Conservation (phyloP, 352 stramenopile species). For the Phytopythium kandeliae region DNA sequence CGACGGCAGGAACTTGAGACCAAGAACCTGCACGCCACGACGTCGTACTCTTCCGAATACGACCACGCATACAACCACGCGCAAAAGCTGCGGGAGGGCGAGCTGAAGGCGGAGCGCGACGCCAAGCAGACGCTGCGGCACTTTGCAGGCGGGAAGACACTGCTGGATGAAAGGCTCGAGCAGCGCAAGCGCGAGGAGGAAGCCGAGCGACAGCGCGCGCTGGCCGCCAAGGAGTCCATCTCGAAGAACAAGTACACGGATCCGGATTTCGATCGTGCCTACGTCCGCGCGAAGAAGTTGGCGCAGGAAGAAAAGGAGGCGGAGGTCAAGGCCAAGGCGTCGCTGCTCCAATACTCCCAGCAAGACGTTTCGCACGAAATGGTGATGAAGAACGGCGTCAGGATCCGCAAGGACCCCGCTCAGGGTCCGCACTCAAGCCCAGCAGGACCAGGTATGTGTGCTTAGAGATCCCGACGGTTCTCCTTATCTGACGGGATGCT, state of each 20-base stretch:
- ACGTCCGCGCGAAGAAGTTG: slow-evolving; percentile 47
- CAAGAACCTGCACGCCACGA: slow-evolving; percentile 31
- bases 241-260: slow-evolving; percentile 47
- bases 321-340: slow-evolving; percentile 49
- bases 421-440: background rate
- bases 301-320: slow-evolving; percentile 43
- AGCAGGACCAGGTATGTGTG: slow-evolving; percentile 1
- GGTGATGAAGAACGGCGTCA: slow-evolving; percentile 59
- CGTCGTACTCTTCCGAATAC: slow-evolving; percentile 32
- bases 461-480: background rate
- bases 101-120: slow-evolving; percentile 29
- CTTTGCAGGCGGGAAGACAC: slow-evolving; percentile 42
- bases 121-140: slow-evolving; percentile 30
- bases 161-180: slow-evolving; percentile 52
- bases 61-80: slow-evolving; percentile 48
- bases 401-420: slow-evolving; percentile 28
- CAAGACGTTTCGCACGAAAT: slow-evolving; percentile 47
- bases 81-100: slow-evolving; percentile 40
- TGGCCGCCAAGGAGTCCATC: slow-evolving; percentile 26
- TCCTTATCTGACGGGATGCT: too few relatives aligned
- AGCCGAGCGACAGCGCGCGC: slow-evolving; percentile 34
- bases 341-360: slow-evolving; percentile 49
- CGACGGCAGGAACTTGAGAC: slow-evolving; percentile 9
- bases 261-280: slow-evolving; percentile 42
- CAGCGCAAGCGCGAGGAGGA: slow-evolving; percentile 56